phyloP scores from a whole-genome alignment of 306 rosid species.

The Lathyrus aphaca region DNA sequence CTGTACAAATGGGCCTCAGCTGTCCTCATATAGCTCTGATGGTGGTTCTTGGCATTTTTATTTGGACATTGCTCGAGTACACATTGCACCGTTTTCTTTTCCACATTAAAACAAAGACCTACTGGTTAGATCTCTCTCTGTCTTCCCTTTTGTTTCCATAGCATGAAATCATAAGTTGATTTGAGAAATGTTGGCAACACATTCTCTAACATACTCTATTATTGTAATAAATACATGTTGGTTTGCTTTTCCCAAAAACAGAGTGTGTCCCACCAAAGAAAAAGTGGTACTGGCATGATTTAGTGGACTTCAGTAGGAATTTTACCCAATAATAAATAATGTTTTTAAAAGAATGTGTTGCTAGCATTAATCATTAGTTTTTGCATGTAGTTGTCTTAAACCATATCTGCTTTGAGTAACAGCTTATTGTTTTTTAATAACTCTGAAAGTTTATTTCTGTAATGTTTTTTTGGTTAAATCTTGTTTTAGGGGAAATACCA shows the following conservation, averaged over 20 bases:
- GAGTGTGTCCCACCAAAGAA: background rate
- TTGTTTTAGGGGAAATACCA: conserved; percentile 77
- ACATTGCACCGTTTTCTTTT: conserved; percentile 86
- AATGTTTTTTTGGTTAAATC: conserved; percentile 25
- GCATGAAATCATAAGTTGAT: conserved; percentile 20
- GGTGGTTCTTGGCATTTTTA: conserved; percentile 61
- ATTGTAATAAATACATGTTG: background rate
- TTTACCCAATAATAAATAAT: background rate
- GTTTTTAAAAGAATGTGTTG: background rate
- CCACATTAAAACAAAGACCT: conserved; percentile 86
- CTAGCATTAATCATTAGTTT: conserved; percentile 16
- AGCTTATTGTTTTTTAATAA: conserved; percentile 21
- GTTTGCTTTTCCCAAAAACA: background rate
- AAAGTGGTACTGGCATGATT: background rate
- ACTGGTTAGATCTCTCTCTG: conserved; percentile 65
- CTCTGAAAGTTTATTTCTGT: conserved; percentile 20
- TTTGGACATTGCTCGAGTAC: conserved; percentile 89
- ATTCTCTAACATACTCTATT: background rate
- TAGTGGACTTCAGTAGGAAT: background rate
- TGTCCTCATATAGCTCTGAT: conserved; percentile 54
- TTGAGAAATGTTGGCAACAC: conserved; percentile 12
- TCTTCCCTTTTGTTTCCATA: background rate
- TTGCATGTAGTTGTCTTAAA: conserved; percentile 20
- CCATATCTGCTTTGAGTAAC: background rate
- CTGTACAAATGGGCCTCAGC: conserved; percentile 69